A percentile compares a stretch with the other conserved stretches of the same genome.
These are phyloP conservation scores for Euphorbia peplus DNA, from an alignment of 345 rosid species.

Conservation along the genomic window DNA sequence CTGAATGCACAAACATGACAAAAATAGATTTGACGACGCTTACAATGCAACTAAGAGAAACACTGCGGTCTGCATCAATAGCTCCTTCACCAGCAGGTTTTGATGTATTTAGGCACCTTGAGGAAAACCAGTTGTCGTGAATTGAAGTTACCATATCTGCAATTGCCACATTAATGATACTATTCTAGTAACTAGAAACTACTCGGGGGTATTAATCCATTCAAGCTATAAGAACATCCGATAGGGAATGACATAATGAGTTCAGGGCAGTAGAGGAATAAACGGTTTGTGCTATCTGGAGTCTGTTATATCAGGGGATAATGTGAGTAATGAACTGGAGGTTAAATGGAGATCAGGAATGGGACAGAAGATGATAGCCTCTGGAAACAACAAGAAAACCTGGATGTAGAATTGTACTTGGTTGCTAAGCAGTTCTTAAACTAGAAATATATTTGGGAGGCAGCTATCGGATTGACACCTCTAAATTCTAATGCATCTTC, in stretches of 20 bases:
- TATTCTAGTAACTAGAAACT: too few species aligned
- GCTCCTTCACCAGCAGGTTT: conserved; percentile 81
- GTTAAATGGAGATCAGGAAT: too few species aligned
- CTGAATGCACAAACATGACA: not conserved
- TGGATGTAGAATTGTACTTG: not conserved
- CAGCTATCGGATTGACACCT: not conserved
- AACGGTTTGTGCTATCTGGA: not conserved
- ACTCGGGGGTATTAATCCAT: not conserved
- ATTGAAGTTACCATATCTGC: conserved; percentile 72
- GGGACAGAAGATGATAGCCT: too few species aligned
- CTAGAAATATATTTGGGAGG: not conserved
- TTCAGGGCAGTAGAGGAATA: too few species aligned
- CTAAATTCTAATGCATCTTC: not conserved
- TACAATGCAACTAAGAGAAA: conserved; percentile 72
- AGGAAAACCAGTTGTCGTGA: conserved; percentile 76
- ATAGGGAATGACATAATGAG: too few species aligned
- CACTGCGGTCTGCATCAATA: conserved; percentile 59
- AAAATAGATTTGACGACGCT: conserved; percentile 22
- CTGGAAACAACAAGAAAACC: not conserved
- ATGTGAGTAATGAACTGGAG: not conserved
- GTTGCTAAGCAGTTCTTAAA: not conserved
- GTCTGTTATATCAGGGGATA: not conserved
- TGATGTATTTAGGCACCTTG: conserved; percentile 64
- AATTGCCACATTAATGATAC: not conserved
- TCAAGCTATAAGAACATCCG: not conserved